Percentiles rank a stretch among this genome's conserved stretches.
phyloP scores from a whole-genome alignment of 805 yeast genomes.

The Metschnikowia cubensis region DNA sequence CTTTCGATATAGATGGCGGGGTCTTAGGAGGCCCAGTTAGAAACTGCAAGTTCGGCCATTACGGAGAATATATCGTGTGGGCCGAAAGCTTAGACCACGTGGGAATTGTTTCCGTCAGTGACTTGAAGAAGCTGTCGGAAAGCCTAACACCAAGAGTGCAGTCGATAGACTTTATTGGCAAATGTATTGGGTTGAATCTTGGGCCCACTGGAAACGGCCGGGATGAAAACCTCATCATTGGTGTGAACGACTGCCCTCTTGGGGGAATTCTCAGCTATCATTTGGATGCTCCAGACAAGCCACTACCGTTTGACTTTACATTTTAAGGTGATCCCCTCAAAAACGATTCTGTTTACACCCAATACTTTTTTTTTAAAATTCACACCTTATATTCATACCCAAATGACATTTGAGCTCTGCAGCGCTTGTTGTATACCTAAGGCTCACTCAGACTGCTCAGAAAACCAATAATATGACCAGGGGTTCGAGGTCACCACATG shows the following conservation, averaged over 20 bases:
- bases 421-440: neutral
- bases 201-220: slow-evolving; percentile 38
- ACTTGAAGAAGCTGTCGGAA: slow-evolving; percentile 18
- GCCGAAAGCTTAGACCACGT: slow-evolving; percentile 60
- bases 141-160: slow-evolving; percentile 30
- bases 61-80: slow-evolving; percentile 46
- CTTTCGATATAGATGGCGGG: slow-evolving; percentile 13
- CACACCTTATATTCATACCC: too few relatives aligned
- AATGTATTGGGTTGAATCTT: slow-evolving; percentile 53
- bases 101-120: slow-evolving; percentile 42
- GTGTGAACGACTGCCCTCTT: slow-evolving; percentile 50
- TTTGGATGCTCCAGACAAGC: slow-evolving; percentile 30
- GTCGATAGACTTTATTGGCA: slow-evolving; percentile 52
- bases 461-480: neutral
- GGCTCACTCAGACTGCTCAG: neutral
- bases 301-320: slow-evolving; percentile 39
- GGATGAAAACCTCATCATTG: slow-evolving; percentile 49
- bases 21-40: slow-evolving; percentile 47
- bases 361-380: too few relatives aligned
- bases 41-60: slow-evolving; percentile 46
- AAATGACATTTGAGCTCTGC: neutral
- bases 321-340: slow-evolving; percentile 11
- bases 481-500: slow-evolving; percentile 32
- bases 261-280: slow-evolving; percentile 56
- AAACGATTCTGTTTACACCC: too few relatives aligned